Evolutionary conservation across 345 rosid genomes (phyloP), one percentile per base, ranked within the genome.

Genomic region (Tarenaya hassleriana): DNA sequence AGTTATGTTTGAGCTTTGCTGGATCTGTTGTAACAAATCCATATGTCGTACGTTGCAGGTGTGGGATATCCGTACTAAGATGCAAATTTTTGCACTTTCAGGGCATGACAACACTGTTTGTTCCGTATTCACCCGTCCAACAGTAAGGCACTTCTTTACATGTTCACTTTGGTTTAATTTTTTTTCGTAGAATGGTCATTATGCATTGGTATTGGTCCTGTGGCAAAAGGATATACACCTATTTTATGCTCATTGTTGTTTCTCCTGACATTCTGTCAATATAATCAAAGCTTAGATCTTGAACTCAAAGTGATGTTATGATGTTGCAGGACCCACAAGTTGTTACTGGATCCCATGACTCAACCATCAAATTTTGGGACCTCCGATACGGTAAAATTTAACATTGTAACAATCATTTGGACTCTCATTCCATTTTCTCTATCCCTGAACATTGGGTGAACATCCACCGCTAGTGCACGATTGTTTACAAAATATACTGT

Each of bases 91-190:
- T 78, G 95, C 99, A 10, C 77, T 94, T 34, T 68, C 99, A 17
- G 99, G 97, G 39, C 99, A 94, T 72, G 95, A 86, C 10, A 88
- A 83, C 58, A 88, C 97, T 9, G 97, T 94, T 50, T 94, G 97
- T 73, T 94, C 99, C n/a, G 97, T 94, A 54, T 88, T 94, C 41
- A 77, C 95, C 55, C 78, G 88, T 63, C 88, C 95, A 44, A 94
- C 84, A 52, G 99, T 94, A 73, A 50, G 82, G 14, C 39, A 8
- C 3, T 47, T 19, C 32, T 15, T 50, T 34, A 18, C 7, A 24
- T 19, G 19, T 57, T 1, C 44, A 40, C 39, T n/a, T n/a, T n/a
- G 37, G 21, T 29, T 17, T 37, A 53, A 34, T 50, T 10, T 27
- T 47, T 31, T 19, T 6, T n/a, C n/a, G n/a, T n/a, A n/a, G n/a